Evolutionary conservation across 192 early-diverging fungal genomes (phyloP), one percentile per base, ranked within the genome.

Genomic region (Linnemannia elongata): DNA sequence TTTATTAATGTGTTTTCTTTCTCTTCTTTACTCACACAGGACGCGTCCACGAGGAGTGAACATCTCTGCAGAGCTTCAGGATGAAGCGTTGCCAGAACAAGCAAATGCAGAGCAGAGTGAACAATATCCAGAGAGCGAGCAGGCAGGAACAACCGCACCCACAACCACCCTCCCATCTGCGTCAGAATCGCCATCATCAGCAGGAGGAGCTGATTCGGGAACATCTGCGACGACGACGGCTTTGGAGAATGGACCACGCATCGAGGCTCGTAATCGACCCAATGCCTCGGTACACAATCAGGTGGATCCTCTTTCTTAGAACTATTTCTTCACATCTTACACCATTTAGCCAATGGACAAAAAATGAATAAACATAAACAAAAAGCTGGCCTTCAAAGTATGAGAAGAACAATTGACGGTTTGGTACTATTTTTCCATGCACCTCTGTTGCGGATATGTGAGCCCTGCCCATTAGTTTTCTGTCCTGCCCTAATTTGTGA

Each of bases 11-110:
- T 18, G 4, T 74, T 33, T 7, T 7, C 33, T 10, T 17, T 54
- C n/a, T 45, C 4, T 49, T 42, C 39, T 47, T 2, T 5, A 9
- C 27, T 30, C 39, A 57, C 24, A 42, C 55, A 81, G 80, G 36
- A 81, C 80, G 3, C 81, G 81, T 15, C 74, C 66, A 33, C 30
- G 81, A 36, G 79, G 79, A 39, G 66, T 71, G 7, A 75, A 85
- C 66, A 85, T 85, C 36, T 18, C 74, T 44, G 82, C 74, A 22
- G 82, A 85, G 30, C 68, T 85, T 55, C 72, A 47, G 33, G 82
- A 79, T 3, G 78, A 79, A 4, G 22, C 13, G 15, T 13, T 60
- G 70, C 42, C 60, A 41, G 76, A 77, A 10, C 17, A 49, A 30
- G 36, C 45, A 24, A 75, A 38, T n/a, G 12, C 66, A 69, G 76